Evolutionary conservation across 495 filamentous ascomycete species (phyloP), one percentile per base, ranked within the genome.

Genomic region (Astrothelium subdiscretum): DNA sequence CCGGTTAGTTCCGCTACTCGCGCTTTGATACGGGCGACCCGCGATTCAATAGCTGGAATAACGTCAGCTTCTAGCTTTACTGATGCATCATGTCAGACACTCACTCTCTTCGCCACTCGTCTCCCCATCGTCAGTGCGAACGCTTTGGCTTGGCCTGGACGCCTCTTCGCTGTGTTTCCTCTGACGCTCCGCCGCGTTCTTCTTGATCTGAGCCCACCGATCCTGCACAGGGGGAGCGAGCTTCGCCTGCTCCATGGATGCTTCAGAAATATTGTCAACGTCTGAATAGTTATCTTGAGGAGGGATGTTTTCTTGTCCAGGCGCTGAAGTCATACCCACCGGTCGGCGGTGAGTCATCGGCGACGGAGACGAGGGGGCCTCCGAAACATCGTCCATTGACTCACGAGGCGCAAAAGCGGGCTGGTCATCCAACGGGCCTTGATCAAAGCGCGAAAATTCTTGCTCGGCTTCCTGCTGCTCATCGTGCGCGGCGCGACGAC

Each of bases 21-120:
- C 61, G 95, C 95, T 76, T 97, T 97, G 81, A 98, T 98, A 61
- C 95, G 88, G 38, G 94, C 94, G 63, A 97, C 94, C 61, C 94
- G 88, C 42, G 90, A 89, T 73, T 98, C 94, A 67, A 98, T 97
- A 31, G 91, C 90, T 95, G 63, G 11, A 67, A 27, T 22, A 54
- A 3, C 42, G 20, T 48, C 18, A 48, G 42, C 42, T n/a, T 48
- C 42, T 10, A 10, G 4, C 18, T 48, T 48, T 20, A n/a, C n/a
- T n/a, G n/a, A n/a, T n/a, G n/a, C n/a, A n/a, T n/a, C n/a, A n/a
- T n/a, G n/a, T n/a, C n/a, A n/a, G n/a, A 15, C 35, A 84, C 90
- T 84, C 81, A 91, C 91, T 96, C 79, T 98, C 94, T 81, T 98
- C 95, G 22, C 88, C 92, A 70, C 89, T 96, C 22, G 89, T 94